Conservation (phyloP, 2,329 filamentous ascomycete genomes). For the Stenocarpella maydis region DNA sequence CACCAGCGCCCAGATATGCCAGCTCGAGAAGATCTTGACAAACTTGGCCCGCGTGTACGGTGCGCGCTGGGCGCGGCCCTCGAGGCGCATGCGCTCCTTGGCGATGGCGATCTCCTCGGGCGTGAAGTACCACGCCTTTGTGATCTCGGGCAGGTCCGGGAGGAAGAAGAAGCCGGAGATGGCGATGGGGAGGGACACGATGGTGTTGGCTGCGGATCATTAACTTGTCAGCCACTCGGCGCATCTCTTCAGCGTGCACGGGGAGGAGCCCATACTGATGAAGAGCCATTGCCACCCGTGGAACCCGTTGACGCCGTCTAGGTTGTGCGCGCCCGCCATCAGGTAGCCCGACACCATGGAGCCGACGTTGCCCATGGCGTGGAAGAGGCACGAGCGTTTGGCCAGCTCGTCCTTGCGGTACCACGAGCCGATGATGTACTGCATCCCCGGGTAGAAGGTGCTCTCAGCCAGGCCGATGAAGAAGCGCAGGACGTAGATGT, state of each 20-base stretch:
- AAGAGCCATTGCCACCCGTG: slow-evolving; percentile 66
- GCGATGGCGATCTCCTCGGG: slow-evolving; percentile 49
- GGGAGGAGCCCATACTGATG: too few species aligned
- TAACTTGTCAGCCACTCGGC: too few species aligned
- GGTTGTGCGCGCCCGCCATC: slow-evolving; percentile 57
- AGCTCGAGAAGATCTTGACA: slow-evolving; percentile 67
- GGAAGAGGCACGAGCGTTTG: slow-evolving; percentile 58
- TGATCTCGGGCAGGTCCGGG: slow-evolving; percentile 51
- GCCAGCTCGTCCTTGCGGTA: slow-evolving; percentile 56
- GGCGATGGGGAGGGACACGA: slow-evolving; percentile 64
- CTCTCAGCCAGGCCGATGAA: slow-evolving; percentile 53
- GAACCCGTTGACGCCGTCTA: slow-evolving; percentile 58
- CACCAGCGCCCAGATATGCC: slow-evolving; percentile 69
- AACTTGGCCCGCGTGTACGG: slow-evolving; percentile 58
- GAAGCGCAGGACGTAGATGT: slow-evolving; percentile 53
- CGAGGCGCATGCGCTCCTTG: slow-evolving; percentile 51
- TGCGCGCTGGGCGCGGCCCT: slow-evolving; percentile 53
- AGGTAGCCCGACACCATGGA: slow-evolving; percentile 48
- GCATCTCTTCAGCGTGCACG: too few species aligned
- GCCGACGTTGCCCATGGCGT: slow-evolving; percentile 67
- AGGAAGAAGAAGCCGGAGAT: slow-evolving; percentile 58
- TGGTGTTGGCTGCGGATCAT: too few species aligned
- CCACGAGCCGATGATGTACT: slow-evolving; percentile 56
- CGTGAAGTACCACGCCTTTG: slow-evolving; percentile 48
- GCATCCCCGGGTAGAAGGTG: slow-evolving; percentile 50